phyloP scores from a whole-genome alignment of 202 grass and related monocot genomes.

The Thinopyrum obtusiflorum region DNA sequence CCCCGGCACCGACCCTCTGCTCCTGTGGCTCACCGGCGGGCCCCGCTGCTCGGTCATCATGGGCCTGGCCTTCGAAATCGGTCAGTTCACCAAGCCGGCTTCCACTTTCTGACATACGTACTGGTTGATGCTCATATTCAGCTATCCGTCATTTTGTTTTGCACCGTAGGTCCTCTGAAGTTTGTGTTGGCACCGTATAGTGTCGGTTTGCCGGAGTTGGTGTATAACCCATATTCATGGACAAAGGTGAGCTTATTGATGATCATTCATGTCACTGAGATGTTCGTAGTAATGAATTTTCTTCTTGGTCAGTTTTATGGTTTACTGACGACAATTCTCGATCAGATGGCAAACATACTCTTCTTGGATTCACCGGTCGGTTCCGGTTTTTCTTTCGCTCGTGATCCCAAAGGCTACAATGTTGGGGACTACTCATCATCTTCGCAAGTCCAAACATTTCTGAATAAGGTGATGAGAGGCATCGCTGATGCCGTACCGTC shows the following conservation, averaged over 20 bases:
- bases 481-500: not conserved
- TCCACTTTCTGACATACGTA: not conserved
- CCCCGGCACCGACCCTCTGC: constrained; percentile 25
- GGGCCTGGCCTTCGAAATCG: constrained; percentile 28
- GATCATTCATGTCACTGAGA: not conserved
- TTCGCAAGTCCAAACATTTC: constrained; percentile 34
- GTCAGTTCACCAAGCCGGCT: not conserved
- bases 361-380: constrained; percentile 57
- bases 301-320: not conserved
- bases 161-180: constrained; percentile 22
- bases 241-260: constrained; percentile 23
- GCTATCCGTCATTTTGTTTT: not conserved
- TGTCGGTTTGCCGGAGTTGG: constrained; percentile 28
- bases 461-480: constrained; percentile 34
- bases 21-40: constrained; percentile 52
- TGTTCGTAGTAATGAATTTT: not conserved
- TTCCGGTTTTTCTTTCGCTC: constrained; percentile 43
- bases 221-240: constrained; percentile 19
- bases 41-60: constrained; percentile 36
- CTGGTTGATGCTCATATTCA: not conserved
- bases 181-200: constrained; percentile 34
- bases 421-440: constrained; percentile 40
- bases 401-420: constrained; percentile 35
- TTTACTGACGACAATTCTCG: not conserved
- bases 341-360: constrained; percentile 41